Conservation (phyloP, 345 rosid species). For the Nasturtium officinale region DNA sequence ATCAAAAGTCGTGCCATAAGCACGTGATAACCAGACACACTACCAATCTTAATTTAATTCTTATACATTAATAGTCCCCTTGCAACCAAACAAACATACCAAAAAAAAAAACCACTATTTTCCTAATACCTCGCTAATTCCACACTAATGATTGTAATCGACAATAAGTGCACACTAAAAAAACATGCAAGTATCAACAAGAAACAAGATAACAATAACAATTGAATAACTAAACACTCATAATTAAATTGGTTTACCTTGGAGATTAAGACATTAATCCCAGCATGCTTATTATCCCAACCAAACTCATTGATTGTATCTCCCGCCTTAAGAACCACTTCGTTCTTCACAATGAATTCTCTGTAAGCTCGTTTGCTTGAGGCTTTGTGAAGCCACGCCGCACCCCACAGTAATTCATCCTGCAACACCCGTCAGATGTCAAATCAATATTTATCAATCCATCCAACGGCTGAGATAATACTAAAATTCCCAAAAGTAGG, state of each 20-base stretch:
- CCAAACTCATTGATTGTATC: slow-evolving; percentile 92
- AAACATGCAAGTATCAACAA: background rate
- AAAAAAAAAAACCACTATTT: slow-evolving; percentile 30
- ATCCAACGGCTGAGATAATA: slow-evolving; percentile 23
- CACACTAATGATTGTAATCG: background rate
- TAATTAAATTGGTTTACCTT: slow-evolving; percentile 50
- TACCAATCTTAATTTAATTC: slow-evolving; percentile 36
- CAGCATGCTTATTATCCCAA: slow-evolving; percentile 97
- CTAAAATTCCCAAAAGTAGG: slow-evolving; percentile 4
- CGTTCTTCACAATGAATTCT: slow-evolving; percentile 83
- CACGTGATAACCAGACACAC: slow-evolving; percentile 40
- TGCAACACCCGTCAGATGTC: slow-evolving; percentile 33
- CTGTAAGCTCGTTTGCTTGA: slow-evolving; percentile 69
- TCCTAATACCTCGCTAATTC: slow-evolving; percentile 9
- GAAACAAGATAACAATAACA: background rate
- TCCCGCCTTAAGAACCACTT: slow-evolving; percentile 76
- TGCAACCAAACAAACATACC: slow-evolving; percentile 27
- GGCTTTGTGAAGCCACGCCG: slow-evolving; percentile 96
- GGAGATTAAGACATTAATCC: slow-evolving; percentile 90
- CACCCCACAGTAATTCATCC: slow-evolving; percentile 98
- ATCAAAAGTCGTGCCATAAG: slow-evolving; percentile 39
- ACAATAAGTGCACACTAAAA: slow-evolving; percentile 5
- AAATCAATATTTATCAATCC: background rate
- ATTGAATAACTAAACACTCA: background rate
- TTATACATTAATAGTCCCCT: slow-evolving; percentile 33